phyloP scores from a whole-genome alignment of 1,284 basidiomycete species.

The Ganoderma meredithae region DNA sequence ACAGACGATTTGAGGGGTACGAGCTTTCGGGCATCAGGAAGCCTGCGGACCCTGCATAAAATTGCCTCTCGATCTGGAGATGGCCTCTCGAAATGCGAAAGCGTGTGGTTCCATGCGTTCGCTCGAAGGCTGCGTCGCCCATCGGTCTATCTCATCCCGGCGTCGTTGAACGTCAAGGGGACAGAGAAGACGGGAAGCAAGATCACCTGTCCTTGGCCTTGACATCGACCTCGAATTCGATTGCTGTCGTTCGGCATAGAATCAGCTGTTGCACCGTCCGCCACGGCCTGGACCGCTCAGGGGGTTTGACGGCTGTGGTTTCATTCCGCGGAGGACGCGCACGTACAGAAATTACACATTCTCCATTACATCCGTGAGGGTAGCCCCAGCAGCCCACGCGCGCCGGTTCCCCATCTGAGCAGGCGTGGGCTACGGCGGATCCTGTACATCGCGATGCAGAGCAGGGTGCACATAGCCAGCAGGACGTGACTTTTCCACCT shows the following conservation, averaged over 20 bases:
- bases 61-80: background rate
- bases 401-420: slow-evolving; percentile 20
- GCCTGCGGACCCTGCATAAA: background rate
- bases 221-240: background rate
- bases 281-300: background rate
- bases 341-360: slow-evolving; percentile 8
- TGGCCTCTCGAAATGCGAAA: background rate
- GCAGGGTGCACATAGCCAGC: slow-evolving; percentile 18
- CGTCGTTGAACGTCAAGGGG: background rate
- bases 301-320: background rate
- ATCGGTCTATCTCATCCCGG: background rate
- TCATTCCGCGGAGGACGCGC: slow-evolving; percentile 6
- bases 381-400: slow-evolving; percentile 15
- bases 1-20: background rate
- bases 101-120: background rate
- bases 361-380: slow-evolving; percentile 10
- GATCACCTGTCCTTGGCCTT: background rate
- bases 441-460: slow-evolving; percentile 28
- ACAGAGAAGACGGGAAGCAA: background rate
- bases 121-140: background rate
- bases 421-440: slow-evolving; percentile 20
- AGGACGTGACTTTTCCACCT: slow-evolving; percentile 60
- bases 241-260: background rate
- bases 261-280: background rate
- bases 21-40: background rate